Percentiles rank a stretch among this genome's conserved stretches.
These are phyloP conservation scores for Phytophthora macrochlamydospora DNA, from an alignment of 352 stramenopile genomes.

Conservation along the genomic window DNA sequence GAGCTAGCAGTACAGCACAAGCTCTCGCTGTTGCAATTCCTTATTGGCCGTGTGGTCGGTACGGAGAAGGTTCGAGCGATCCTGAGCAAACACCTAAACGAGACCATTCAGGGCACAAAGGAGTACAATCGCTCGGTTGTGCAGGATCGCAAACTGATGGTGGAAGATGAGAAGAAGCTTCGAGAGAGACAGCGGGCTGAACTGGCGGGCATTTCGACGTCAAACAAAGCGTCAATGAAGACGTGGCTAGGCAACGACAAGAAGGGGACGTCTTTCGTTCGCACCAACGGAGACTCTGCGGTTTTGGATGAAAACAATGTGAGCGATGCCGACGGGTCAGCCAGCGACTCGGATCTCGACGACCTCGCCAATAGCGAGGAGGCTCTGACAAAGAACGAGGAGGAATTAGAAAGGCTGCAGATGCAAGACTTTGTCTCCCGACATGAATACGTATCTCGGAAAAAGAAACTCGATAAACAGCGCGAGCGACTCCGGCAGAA, in stretches of 20 bases:
- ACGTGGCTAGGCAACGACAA: constrained; percentile 63
- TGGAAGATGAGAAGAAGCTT: constrained; percentile 85
- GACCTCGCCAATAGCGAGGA: constrained; percentile 68
- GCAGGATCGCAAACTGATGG: constrained; percentile 61
- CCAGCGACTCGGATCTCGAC: constrained; percentile 70
- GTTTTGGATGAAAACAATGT: constrained; percentile 43
- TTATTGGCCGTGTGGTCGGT: constrained; percentile 57
- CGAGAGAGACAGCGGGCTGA: constrained; percentile 77
- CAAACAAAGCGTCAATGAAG: constrained; percentile 68
- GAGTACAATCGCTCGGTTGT: constrained; percentile 75
- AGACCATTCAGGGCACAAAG: constrained; percentile 68
- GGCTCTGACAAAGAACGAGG: constrained; percentile 66
- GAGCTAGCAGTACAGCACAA: constrained; percentile 64
- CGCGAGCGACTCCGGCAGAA: constrained; percentile 62
- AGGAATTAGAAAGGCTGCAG: constrained; percentile 74
- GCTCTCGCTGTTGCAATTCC: constrained; percentile 63
- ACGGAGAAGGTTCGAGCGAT: constrained; percentile 74
- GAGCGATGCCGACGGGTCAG: constrained; percentile 46
- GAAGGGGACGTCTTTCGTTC: constrained; percentile 36
- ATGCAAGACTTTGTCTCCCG: constrained; percentile 70
- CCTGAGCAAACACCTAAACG: constrained; percentile 62
- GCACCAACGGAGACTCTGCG: constrained; percentile 13
- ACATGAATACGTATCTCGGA: constrained; percentile 80
- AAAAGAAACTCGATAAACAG: constrained; percentile 74
- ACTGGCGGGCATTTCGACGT: constrained; percentile 50